Conservation (phyloP, 2,329 filamentous ascomycete genomes). For the Incumbomyces delicatus region DNA sequence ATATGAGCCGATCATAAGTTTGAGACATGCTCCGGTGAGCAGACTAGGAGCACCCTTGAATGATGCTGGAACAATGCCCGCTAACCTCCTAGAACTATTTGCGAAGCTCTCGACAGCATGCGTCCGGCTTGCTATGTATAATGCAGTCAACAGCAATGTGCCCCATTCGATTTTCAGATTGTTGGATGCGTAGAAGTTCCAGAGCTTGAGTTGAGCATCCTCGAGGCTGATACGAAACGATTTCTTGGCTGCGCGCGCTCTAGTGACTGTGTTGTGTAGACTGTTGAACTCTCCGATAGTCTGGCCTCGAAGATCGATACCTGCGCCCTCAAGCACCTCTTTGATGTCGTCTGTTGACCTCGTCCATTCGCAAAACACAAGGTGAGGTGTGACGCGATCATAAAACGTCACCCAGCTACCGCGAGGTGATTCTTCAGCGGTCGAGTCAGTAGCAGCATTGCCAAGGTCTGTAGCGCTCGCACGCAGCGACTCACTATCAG, state of each 20-base stretch:
- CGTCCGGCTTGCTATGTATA: no score
- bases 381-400: conserved; percentile 8
- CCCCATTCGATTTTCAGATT: conserved; percentile 2
- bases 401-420: conserved; percentile 15
- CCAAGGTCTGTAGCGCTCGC: background rate
- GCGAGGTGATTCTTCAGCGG: background rate
- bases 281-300: background rate
- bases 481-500: background rate
- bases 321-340: background rate
- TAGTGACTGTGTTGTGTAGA: background rate
- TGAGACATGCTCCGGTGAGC: no score
- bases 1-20: no score
- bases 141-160: background rate
- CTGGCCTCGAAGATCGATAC: background rate
- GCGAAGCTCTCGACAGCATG: no score
- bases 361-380: conserved; percentile 15
- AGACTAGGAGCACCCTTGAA: no score
- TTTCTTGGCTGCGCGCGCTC: background rate
- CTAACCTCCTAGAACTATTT: no score
- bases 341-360: background rate
- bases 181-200: conserved; percentile 3
- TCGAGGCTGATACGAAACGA: background rate
- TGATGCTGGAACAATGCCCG: no score
- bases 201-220: background rate
- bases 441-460: background rate